Percentiles rank a stretch among this genome's conserved stretches.
Conservation (phyloP, 108 stramenopile genomes). For the Stephanodiscus triporus region DNA sequence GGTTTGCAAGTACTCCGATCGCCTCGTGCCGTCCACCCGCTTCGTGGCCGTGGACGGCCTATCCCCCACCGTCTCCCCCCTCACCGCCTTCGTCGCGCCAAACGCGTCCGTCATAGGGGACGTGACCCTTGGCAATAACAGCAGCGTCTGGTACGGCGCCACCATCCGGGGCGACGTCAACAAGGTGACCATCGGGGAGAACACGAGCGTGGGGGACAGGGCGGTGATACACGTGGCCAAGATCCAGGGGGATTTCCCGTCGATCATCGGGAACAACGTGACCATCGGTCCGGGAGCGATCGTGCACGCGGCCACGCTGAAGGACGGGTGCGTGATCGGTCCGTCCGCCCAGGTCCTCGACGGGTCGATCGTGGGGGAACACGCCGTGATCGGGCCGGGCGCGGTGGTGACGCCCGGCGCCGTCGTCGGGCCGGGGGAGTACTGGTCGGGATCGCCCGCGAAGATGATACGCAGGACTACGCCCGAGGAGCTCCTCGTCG, state of each 20-base stretch:
- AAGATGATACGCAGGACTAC: conserved; percentile 86
- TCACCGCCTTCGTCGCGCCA: conserved; percentile 79
- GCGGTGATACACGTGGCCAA: conserved; percentile 96
- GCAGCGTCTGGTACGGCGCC: conserved; percentile 90
- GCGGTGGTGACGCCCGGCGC: conserved; percentile 87
- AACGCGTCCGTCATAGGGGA: conserved; percentile 83
- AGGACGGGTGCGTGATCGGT: conserved; percentile 79
- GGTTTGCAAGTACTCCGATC: conserved; percentile 81
- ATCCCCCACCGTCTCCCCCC: conserved; percentile 65
- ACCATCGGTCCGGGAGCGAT: conserved; percentile 84
- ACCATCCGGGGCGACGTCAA: conserved; percentile 88
- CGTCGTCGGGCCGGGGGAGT: conserved; percentile 73
- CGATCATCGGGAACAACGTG: conserved; percentile 87
- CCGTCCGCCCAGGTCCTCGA: conserved; percentile 91
- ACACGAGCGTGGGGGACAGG: conserved; percentile 86
- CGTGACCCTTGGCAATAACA: conserved; percentile 73
- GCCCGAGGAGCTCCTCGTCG: conserved; percentile 64
- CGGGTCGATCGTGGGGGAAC: conserved; percentile 79
- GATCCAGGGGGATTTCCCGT: conserved; percentile 88
- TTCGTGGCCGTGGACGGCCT: conserved; percentile 87
- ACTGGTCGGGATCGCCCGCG: conserved; percentile 93
- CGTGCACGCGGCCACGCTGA: conserved; percentile 91
- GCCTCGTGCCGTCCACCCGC: conserved; percentile 86
- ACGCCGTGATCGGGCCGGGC: conserved; percentile 82
- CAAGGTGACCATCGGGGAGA: conserved; percentile 77